phyloP scores from a whole-genome alignment of 164 flowering plant genomes.

The Houttuynia cordata region DNA sequence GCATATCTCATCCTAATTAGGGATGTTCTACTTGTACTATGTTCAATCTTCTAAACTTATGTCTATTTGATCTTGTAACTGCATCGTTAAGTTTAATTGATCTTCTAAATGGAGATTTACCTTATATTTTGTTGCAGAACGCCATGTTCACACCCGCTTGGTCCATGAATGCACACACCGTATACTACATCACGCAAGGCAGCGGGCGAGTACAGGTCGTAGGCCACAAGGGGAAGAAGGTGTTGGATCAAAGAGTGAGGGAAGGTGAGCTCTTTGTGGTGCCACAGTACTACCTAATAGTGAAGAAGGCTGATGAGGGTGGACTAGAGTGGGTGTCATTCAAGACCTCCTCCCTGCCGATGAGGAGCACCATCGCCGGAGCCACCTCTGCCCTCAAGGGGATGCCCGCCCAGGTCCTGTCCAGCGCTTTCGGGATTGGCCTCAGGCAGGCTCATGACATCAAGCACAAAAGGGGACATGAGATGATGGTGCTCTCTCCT shows the following conservation, averaged over 20 bases:
- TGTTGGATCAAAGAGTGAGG: constrained; percentile 22
- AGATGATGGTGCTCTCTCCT: constrained; percentile 19
- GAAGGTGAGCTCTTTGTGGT: constrained; percentile 26
- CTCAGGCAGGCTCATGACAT: constrained; percentile 21
- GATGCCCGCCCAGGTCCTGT: constrained; percentile 24
- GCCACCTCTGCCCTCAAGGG: constrained; percentile 26
- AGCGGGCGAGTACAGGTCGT: constrained; percentile 26
- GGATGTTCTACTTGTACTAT: too few species aligned
- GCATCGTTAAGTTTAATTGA: too few species aligned
- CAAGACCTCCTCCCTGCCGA: constrained; percentile 23
- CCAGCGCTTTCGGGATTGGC: constrained; percentile 20
- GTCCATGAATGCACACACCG: constrained; percentile 21
- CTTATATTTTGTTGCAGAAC: constrained; percentile 27
- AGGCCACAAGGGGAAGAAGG: constrained; percentile 15
- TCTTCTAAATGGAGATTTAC: too few species aligned
- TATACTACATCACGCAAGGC: constrained; percentile 24
- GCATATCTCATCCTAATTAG: too few species aligned
- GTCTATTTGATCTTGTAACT: not conserved
- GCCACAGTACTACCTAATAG: constrained; percentile 24
- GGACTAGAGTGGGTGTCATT: constrained; percentile 28
- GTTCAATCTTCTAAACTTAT: too few species aligned
- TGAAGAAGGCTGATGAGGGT: constrained; percentile 14
- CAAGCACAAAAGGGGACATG: constrained; percentile 21
- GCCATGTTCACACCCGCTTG: constrained; percentile 27
- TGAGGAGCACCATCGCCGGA: constrained; percentile 23